Base-by-base conservation (phyloP, 768 basidiomycete species). In the Russula griseocarnosa region DNA sequence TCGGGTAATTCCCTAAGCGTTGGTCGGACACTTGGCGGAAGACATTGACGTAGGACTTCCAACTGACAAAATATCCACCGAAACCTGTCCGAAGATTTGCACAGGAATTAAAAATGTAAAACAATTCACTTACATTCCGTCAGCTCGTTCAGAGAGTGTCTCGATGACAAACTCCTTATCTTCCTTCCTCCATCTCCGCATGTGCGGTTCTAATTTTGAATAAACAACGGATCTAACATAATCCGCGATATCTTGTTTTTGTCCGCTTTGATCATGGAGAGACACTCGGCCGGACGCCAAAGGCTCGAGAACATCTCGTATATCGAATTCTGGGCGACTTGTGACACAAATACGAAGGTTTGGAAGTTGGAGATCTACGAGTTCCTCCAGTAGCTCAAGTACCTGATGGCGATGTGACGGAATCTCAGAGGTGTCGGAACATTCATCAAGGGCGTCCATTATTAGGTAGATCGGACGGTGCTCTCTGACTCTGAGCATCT, bases 291-390 rank as follows among this genome's bases (percentile, higher is more conserved):
- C 16, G 14, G 20, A 38, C 1, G 46, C 14, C 6, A 62, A n/a
- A 26, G 53, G 61, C 18, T 40, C 26, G 0, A 62, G 32, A 16
- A 11, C 26, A n/a, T 26, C 11, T 40, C 26, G 54, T 4, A 62
- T 50, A 38, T 62, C 61, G 7, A 40, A 5, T 40, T 56, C 55
- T 4, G 56, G 50, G 18, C 62, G 58, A 26, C 58, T 60, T 3
- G 50, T 53, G 8, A 59, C 40, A 9, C 56, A 59, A 4, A 63
- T n/a, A 10, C 5, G 62, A 3, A 46, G 26, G 30, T 32, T 46
- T n/a, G 44, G 56, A 3, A 57, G 6, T 0, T 20, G 42, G 30
- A 57, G 40, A 2, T 30, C 10, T 13, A 22, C 42, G 13, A 57
- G 56, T 0, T 57, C 56, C n/a, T 46, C 22, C 7, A 57, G 1